phyloP scores from a whole-genome alignment of 78 protist species.

The Dictyostelium intermedium region DNA sequence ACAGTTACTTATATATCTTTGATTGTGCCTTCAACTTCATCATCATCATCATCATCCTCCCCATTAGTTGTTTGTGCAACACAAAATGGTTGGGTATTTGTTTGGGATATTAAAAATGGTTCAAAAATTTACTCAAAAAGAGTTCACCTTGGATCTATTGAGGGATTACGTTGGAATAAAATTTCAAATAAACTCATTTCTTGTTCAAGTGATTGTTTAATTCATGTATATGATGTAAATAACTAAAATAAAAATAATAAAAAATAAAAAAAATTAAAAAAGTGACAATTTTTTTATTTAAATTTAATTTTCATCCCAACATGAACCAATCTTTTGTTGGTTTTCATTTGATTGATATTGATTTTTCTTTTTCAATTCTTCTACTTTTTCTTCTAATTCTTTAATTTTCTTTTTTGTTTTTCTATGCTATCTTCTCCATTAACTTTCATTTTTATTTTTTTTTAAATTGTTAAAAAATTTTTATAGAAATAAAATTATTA shows the following conservation, averaged over 20 bases:
- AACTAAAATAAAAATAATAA: not conserved
- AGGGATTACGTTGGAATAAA: constrained; percentile 59
- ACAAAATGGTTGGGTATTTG: constrained; percentile 75
- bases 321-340: not conserved
- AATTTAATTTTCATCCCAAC: no score
- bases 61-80: constrained; percentile 34
- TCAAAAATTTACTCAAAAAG: constrained; percentile 26
- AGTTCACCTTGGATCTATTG: constrained; percentile 67
- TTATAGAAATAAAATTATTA: no score
- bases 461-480: no score
- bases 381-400: not conserved
- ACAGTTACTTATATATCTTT: constrained; percentile 62
- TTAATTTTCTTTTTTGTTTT: no score
- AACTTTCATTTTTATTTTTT: no score
- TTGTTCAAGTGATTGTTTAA: constrained; percentile 74
- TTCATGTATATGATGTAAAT: constrained; percentile 28
- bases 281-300: not conserved
- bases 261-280: not conserved
- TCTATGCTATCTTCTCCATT: no score
- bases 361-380: not conserved
- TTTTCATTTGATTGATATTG: not conserved
- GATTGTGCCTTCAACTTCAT: not conserved
- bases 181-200: constrained; percentile 24
- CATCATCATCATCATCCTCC: not conserved
- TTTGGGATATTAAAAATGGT: constrained; percentile 12